A percentile compares a stretch with the other conserved stretches of the same genome.
Evolutionary conservation across 2,329 filamentous ascomycete genomes (phyloP).

Genomic region (Calycina marina): DNA sequence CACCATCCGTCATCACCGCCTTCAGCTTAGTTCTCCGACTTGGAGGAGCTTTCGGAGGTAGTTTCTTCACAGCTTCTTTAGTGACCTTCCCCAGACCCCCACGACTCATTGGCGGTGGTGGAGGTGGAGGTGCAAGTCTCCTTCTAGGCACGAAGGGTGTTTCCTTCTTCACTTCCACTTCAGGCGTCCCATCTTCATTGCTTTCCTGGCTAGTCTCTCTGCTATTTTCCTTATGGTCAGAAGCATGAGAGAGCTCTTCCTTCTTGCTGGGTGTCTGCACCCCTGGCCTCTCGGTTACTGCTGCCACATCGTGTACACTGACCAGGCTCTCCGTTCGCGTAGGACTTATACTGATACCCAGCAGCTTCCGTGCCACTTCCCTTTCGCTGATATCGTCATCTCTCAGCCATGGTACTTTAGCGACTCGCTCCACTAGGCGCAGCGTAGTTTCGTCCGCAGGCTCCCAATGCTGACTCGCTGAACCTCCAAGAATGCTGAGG

Average conservation of each 20-base stretch:
- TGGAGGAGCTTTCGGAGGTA: conserved; percentile 22
- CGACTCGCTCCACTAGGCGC: conserved; percentile 62
- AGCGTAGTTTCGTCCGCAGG: conserved; percentile 69
- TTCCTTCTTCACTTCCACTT: conserved; percentile 10
- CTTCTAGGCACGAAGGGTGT: conserved; percentile 12
- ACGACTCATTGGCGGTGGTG: conserved; percentile 11
- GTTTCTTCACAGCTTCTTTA: conserved; percentile 13
- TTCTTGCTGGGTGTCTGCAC: conserved; percentile 65
- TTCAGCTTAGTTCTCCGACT: conserved; percentile 21
- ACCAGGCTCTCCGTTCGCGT: conserved; percentile 54
- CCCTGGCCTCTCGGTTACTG: conserved; percentile 68
- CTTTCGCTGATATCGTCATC: conserved; percentile 27
- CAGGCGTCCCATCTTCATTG: conserved; percentile 1
- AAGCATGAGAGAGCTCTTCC: conserved; percentile 18
- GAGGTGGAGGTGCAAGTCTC: conserved; percentile 15
- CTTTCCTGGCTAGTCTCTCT: too few relatives aligned
- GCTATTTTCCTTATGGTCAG: conserved; percentile 13
- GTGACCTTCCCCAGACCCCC: conserved; percentile 11
- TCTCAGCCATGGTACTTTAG: conserved; percentile 54
- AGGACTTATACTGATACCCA: conserved; percentile 58
- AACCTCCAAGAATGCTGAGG: conserved; percentile 54
- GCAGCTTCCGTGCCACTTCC: conserved; percentile 39
- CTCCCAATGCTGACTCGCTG: conserved; percentile 59
- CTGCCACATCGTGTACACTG: conserved; percentile 65
- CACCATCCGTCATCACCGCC: too few relatives aligned